Percentiles rank a stretch among this genome's conserved stretches.
These are phyloP conservation scores for Heracleum sosnowskyi DNA, from an alignment of 129 eudicot genomes.

Conservation along the genomic window DNA sequence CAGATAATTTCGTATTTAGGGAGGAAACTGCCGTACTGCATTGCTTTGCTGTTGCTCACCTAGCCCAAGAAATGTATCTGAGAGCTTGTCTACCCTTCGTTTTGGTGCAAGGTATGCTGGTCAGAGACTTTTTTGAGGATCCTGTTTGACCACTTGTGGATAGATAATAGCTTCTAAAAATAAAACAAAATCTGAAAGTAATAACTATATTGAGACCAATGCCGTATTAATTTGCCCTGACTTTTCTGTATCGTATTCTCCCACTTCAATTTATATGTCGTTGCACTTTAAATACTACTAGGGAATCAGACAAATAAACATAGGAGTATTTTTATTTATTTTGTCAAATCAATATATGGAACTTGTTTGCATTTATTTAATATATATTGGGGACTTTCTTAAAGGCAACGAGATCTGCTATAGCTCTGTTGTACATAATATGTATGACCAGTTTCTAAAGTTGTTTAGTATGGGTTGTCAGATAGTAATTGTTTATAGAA, in stretches of 20 bases:
- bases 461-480: background rate
- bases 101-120: constrained; percentile 76
- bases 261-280: background rate
- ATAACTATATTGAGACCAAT: background rate
- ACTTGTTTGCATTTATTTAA: background rate
- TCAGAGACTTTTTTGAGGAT: background rate
- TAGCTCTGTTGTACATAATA: background rate
- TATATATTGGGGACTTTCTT: background rate
- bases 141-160: background rate
- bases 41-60: constrained; percentile 96
- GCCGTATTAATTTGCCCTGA: background rate
- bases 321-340: background rate
- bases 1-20: constrained; percentile 29
- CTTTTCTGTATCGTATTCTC: background rate
- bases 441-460: background rate
- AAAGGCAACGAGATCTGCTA: background rate
- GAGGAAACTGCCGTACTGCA: constrained; percentile 79
- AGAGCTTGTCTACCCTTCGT: constrained; percentile 73
- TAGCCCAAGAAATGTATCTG: constrained; percentile 63
- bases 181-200: background rate
- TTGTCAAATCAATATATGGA: background rate
- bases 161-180: background rate
- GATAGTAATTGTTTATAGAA: background rate
- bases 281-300: background rate
- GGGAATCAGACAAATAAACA: background rate